These are phyloP conservation scores for Aspergillaceae sp. DNA, from an alignment of 2,329 filamentous ascomycete genomes.

Conservation along the genomic window DNA sequence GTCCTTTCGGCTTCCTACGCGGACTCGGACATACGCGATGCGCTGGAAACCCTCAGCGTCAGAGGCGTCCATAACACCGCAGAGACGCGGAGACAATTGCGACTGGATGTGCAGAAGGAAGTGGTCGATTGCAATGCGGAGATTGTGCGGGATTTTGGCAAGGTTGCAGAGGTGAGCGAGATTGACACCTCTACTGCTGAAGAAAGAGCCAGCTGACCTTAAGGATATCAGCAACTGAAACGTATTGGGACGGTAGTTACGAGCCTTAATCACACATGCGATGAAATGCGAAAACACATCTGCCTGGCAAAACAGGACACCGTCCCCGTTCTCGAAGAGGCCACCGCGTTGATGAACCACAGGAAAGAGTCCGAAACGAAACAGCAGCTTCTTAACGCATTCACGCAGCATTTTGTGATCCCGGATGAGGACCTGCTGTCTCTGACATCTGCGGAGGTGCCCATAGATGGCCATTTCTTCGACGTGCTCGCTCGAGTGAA, in stretches of 20 bases:
- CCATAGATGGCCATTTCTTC: conserved; percentile 82
- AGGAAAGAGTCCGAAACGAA: conserved; percentile 69
- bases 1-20: conserved; percentile 89
- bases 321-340: conserved; percentile 65
- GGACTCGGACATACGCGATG: conserved; percentile 83
- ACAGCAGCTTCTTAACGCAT: conserved; percentile 66
- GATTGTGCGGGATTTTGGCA: conserved; percentile 78
- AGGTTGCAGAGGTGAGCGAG: conserved; percentile 67
- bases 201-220: not conserved
- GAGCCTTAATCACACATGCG: conserved; percentile 69
- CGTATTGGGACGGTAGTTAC: conserved; percentile 72
- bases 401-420: conserved; percentile 75
- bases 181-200: not conserved
- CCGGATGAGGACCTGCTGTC: conserved; percentile 69
- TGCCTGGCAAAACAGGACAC: conserved; percentile 66
- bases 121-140: conserved; percentile 88
- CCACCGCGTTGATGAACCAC: conserved; percentile 62
- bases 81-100: conserved; percentile 68
- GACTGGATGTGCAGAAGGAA: conserved; percentile 79
- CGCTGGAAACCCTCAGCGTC: conserved; percentile 67
- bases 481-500: conserved; percentile 67
- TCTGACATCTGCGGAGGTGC: conserved; percentile 69
- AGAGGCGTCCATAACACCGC: conserved; percentile 64
- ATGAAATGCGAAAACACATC: conserved; percentile 71
- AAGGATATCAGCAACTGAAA: conserved; percentile 62